Conservation (phyloP, 2,329 filamentous ascomycete genomes). For the Trichoderma hamatum region DNA sequence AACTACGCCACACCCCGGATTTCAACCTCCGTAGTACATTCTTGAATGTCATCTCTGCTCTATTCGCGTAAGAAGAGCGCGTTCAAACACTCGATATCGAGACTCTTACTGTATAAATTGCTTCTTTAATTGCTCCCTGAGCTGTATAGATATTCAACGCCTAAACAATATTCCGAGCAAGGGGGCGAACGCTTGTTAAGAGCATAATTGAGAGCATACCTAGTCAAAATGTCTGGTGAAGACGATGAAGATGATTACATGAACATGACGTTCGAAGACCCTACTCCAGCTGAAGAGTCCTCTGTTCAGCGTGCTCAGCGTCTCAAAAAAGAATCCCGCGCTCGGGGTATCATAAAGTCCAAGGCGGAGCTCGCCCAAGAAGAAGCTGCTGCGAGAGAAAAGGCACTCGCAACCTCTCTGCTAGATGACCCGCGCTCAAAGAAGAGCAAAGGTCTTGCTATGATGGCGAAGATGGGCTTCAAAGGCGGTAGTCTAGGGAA, state of each 20-base stretch:
- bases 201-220: background rate
- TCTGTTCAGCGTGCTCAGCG: slow-evolving; percentile 59
- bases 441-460: slow-evolving; percentile 83
- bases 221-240: slow-evolving; percentile 9
- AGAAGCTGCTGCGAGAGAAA: slow-evolving; percentile 72
- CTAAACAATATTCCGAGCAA: background rate
- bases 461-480: slow-evolving; percentile 98
- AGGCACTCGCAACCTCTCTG: slow-evolving; percentile 73
- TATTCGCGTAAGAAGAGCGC: background rate
- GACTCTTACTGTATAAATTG: background rate
- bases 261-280: slow-evolving; percentile 85
- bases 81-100: background rate
- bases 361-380: slow-evolving; percentile 82
- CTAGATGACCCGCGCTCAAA: slow-evolving; percentile 59
- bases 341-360: slow-evolving; percentile 69
- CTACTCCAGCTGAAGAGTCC: slow-evolving; percentile 56
- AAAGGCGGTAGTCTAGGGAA: slow-evolving; percentile 74
- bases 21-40: background rate
- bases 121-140: background rate
- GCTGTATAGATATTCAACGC: background rate
- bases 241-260: slow-evolving; percentile 95
- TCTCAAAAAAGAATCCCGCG: slow-evolving; percentile 66
- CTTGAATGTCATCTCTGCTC: background rate
- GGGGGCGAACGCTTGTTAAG: background rate
- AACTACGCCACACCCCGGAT: slow-evolving; percentile 16